Evolutionary conservation across 2,329 filamentous ascomycete species (phyloP).

Genomic region (Fusarium praegraminearum): DNA sequence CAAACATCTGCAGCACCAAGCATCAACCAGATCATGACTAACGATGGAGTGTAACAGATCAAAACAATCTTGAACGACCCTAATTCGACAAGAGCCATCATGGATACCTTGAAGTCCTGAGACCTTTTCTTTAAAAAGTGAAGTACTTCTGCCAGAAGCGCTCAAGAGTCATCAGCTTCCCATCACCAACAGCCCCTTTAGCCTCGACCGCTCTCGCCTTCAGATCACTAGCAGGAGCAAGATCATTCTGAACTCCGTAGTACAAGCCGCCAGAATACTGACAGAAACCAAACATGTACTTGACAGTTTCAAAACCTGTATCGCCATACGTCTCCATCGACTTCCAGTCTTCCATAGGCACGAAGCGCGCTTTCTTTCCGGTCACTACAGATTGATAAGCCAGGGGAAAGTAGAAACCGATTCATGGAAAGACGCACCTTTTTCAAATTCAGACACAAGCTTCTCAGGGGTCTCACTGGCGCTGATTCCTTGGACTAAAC

Average conservation of each 20-base stretch:
- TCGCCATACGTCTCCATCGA: constrained; percentile 51
- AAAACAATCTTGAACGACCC: background rate
- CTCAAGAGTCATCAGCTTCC: constrained; percentile 44
- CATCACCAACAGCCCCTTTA: constrained; percentile 39
- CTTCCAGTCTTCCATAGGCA: constrained; percentile 50
- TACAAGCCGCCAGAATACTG: constrained; percentile 52
- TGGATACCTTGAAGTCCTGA: too few relatives aligned
- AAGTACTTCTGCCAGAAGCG: constrained; percentile 46
- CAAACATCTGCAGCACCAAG: background rate
- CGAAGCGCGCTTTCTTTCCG: constrained; percentile 50
- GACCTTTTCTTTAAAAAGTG: constrained; percentile 12
- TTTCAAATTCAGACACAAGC: constrained; percentile 51
- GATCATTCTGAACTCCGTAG: constrained; percentile 48
- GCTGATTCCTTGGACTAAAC: constrained; percentile 55
- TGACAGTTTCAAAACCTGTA: constrained; percentile 52
- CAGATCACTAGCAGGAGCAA: constrained; percentile 43
- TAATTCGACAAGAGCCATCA: background rate
- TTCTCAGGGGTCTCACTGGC: constrained; percentile 49
- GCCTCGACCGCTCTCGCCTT: constrained; percentile 49
- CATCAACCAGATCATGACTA: background rate
- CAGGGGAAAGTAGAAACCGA: background rate
- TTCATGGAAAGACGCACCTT: constrained; percentile 31
- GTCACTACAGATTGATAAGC: constrained; percentile 44
- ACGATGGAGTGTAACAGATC: background rate
- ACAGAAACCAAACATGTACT: constrained; percentile 54